Base-by-base conservation (phyloP, 2,329 filamentous ascomycete genomes). In the Xylaria sp. region DNA sequence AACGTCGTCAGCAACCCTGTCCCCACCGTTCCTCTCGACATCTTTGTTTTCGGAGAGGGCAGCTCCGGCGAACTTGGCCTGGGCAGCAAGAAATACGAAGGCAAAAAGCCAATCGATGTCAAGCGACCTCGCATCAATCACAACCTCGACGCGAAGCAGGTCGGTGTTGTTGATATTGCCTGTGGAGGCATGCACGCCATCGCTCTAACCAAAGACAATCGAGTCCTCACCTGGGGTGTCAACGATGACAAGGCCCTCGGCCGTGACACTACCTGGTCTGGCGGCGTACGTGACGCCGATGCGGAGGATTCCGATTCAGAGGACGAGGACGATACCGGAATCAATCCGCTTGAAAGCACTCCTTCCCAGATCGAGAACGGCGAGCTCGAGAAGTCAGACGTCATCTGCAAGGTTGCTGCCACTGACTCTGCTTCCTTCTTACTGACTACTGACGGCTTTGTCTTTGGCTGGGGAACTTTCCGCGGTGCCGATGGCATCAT, bases 151-250 rank as follows among this genome's bases (percentile, higher is more conserved):
- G 82, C 86, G 1, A 80, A 84, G 64, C 82, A 83, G 59, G 84
- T 89, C 68, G 87, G 89, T 56, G 85, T 92, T 48, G 89, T 92
- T 28, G 85, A 88, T 73, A 79, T 92, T 60, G 89, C 89, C 66
- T 86, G 88, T 58, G 91, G 91, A 70, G 91, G 90, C 49, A 92
- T 92, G 90, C 91, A 93, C 78, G 88, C 85, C 61, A 82, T 91
- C 73, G 90, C 89, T 15, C 80, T 94, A 52, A 92, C 90, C 41
- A 84, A 90, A 70, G 90, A 93, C 77, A 91, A 91, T 80, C 88
- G 88, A 77, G 89, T 94, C 75, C 84, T 89, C 60, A 92, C 92
- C 33, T 94, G 93, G 92, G 92, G 92, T 71, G 91, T 94, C 73
- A 94, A 94, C 78, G 92, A 94, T 73, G 90, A 93, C 75, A 88